Evolutionary conservation across 2,329 filamentous ascomycete genomes (phyloP).

Genomic region (Aspergillus chevalieri): DNA sequence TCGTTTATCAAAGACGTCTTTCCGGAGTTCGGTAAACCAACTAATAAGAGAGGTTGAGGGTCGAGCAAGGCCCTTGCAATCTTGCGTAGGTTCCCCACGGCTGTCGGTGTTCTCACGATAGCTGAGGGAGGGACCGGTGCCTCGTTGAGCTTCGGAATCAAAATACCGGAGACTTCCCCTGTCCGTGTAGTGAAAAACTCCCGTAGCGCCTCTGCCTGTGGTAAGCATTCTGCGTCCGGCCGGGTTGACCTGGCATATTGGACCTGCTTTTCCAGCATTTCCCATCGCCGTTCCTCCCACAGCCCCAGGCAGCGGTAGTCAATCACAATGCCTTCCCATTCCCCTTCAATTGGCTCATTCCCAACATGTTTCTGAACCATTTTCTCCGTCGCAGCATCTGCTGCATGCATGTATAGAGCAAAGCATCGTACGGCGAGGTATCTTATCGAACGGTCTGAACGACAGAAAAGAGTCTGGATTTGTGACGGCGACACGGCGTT

Average conservation of each 20-base stretch:
- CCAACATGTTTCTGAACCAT: constrained; percentile 64
- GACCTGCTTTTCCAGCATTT: constrained; percentile 30
- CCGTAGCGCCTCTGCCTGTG: constrained; percentile 22
- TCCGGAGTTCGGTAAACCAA: constrained; percentile 77
- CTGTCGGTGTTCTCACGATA: constrained; percentile 67
- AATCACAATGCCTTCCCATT: constrained; percentile 68
- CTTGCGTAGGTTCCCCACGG: constrained; percentile 61
- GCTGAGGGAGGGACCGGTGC: constrained; percentile 44
- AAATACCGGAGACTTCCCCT: constrained; percentile 57
- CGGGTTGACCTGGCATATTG: constrained; percentile 16
- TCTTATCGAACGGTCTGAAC: constrained; percentile 55
- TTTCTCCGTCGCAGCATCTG: constrained; percentile 69
- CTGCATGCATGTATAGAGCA: constrained; percentile 68
- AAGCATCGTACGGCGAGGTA: constrained; percentile 80
- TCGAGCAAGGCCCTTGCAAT: constrained; percentile 64
- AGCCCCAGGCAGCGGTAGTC: constrained; percentile 70
- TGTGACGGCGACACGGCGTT: constrained; percentile 58
- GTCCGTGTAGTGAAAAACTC: constrained; percentile 53
- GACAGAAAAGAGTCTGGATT: constrained; percentile 63
- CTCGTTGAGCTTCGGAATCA: constrained; percentile 56
- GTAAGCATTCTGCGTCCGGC: constrained; percentile 14
- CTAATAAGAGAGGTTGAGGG: constrained; percentile 67
- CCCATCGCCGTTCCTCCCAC: constrained; percentile 57
- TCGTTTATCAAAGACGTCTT: constrained; percentile 85
- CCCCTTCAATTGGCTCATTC: constrained; percentile 56